These are phyloP conservation scores for Phoenix dactylifera DNA, from an alignment of 176 grass and related monocot genomes.

Conservation along the genomic window DNA sequence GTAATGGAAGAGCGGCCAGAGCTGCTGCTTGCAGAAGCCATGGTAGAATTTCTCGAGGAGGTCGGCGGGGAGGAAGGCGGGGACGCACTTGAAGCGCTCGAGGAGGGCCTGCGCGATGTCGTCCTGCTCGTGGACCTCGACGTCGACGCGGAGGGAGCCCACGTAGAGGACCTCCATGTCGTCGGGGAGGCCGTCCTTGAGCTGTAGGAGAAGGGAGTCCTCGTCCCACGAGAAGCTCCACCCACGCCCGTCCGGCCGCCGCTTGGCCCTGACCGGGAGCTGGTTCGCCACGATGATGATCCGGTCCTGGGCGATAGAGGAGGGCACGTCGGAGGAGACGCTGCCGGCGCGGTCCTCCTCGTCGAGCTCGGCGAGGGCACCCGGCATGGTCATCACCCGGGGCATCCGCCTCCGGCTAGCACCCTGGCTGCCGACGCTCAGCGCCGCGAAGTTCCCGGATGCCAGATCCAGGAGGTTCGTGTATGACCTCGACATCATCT, in stretches of 20 bases:
- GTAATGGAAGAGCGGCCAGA: conserved; percentile 74
- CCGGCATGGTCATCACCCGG: conserved; percentile 40
- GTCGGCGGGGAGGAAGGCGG: conserved; percentile 56
- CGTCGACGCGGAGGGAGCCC: conserved; percentile 55
- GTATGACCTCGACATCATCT: conserved; percentile 61
- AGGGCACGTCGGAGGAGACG: conserved; percentile 51
- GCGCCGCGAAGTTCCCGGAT: conserved; percentile 45
- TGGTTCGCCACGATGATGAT: conserved; percentile 62
- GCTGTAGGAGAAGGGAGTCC: conserved; percentile 61
- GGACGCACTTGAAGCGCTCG: conserved; percentile 57
- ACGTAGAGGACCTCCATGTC: conserved; percentile 82
- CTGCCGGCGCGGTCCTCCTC: conserved; percentile 34
- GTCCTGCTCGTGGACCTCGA: conserved; percentile 43
- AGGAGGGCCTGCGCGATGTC: conserved; percentile 56
- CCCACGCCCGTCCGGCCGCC: conserved; percentile 32
- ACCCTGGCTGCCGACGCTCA: conserved; percentile 28
- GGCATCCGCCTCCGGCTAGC: conserved; percentile 33
- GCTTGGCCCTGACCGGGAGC: conserved; percentile 45
- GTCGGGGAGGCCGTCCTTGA: conserved; percentile 59
- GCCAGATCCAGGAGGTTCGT: conserved; percentile 60
- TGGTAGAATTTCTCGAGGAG: conserved; percentile 49
- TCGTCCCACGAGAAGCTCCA: conserved; percentile 62
- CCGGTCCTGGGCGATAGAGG: conserved; percentile 40
- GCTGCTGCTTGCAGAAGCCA: conserved; percentile 60
- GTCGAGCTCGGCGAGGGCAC: conserved; percentile 43